phyloP scores from a whole-genome alignment of 169 alveolate genomes.

The Cryptosporidium parvum region DNA sequence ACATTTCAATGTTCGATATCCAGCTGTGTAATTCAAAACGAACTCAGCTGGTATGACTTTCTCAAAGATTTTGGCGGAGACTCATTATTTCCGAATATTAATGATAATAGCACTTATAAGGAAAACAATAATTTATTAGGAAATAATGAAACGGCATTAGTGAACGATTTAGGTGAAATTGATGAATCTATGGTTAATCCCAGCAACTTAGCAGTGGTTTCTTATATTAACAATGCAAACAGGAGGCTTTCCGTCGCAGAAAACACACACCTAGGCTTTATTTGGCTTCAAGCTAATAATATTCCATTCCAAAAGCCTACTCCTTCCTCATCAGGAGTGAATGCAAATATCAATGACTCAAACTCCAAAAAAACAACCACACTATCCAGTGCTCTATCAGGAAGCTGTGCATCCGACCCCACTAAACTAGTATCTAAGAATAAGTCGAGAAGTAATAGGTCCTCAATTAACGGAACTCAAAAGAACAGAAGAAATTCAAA shows the following conservation, averaged over 20 bases:
- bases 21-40: conserved; percentile 19
- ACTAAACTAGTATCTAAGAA: background rate
- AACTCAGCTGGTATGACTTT: conserved; percentile 58
- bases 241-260: conserved; percentile 47
- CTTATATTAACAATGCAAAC: conserved; percentile 32
- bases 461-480: conserved; percentile 2
- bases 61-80: conserved; percentile 49
- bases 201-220: conserved; percentile 28
- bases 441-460: conserved; percentile 18
- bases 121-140: background rate
- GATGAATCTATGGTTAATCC: conserved; percentile 30
- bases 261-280: conserved; percentile 55
- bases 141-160: background rate
- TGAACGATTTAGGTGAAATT: conserved; percentile 49
- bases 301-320: conserved; percentile 50
- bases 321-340: background rate
- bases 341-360: background rate
- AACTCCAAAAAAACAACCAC: background rate
- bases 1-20: conserved; percentile 49
- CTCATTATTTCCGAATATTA: background rate
- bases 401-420: background rate
- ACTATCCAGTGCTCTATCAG: background rate
- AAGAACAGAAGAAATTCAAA: conserved; percentile 5
- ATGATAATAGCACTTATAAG: background rate
- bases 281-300: conserved; percentile 69